Evolutionary conservation across 805 yeast species (phyloP), one percentile per base, ranked within the genome.

Genomic region (Torulaspora indica): DNA sequence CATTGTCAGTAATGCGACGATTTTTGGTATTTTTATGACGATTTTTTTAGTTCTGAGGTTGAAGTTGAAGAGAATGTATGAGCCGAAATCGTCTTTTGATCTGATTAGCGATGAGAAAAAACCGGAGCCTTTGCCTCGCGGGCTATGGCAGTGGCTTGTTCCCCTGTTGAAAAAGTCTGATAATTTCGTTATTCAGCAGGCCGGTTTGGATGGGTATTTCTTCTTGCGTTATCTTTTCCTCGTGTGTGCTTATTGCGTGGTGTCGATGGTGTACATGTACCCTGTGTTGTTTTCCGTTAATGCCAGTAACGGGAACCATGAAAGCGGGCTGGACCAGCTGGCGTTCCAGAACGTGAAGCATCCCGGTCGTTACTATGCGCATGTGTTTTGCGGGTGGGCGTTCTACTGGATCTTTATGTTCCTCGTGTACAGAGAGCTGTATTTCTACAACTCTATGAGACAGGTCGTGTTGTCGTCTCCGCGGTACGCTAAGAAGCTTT

Each of bases 141-240:
- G 89, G 28, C 72, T 82, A 2, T 65, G 81, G 60, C 69, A 75
- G 25, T 90, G 97, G 98, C 45, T 89, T 8, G 51, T 64, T 7
- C 80, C 82, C 5, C 60, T 91, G 23, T 55, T 85, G 39, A 67
- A 74, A 38, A 81, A 85, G 58, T 78, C 87, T 1, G 89, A 85
- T 44, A 69, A 83, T 38, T 85, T 85, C 58, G 73, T 90, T 43
- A 78, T 91, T 47, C 81, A 82, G 52, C 95, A 91, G 57, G 83
- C 93, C 15, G 98, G 97, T 13, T 62, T 91, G n/a, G 98, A 91
- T 61, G 97, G 96, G 4, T 91, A 86, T 69, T 82, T 93, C 60
- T 91, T 90, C 63, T 67, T 89, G 49, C 74, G 98, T 52, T 93
- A 85, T 60, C 64, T 93, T 23, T 73, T 77, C 39, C 57, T 84